These are phyloP conservation scores for Cyclotella atomus DNA, from an alignment of 108 stramenopile species.

Conservation along the genomic window DNA sequence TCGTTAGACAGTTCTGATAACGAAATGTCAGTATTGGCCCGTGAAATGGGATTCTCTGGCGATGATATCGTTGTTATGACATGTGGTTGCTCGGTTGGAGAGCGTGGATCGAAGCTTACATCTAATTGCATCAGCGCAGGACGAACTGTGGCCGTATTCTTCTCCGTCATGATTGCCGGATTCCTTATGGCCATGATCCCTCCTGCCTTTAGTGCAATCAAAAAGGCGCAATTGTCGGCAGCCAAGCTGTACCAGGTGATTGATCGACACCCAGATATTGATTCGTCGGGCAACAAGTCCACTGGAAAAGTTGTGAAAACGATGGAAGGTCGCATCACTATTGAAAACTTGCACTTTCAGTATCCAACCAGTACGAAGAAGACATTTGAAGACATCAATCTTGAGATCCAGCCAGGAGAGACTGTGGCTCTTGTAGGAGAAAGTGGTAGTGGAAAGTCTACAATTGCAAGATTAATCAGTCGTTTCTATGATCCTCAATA, in stretches of 20 bases:
- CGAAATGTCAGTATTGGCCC: neutral
- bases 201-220: constrained; percentile 21
- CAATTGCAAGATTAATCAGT: constrained; percentile 61
- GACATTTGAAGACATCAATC: constrained; percentile 42
- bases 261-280: constrained; percentile 24
- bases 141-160: constrained; percentile 38
- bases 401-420: constrained; percentile 52
- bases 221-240: constrained; percentile 9
- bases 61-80: constrained; percentile 14
- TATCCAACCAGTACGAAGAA: constrained; percentile 31
- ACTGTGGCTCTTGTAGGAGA: constrained; percentile 59
- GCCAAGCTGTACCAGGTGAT: constrained; percentile 18
- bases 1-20: neutral
- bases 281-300: neutral
- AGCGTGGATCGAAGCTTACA: constrained; percentile 11
- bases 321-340: constrained; percentile 36
- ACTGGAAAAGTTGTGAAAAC: constrained; percentile 13
- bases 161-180: constrained; percentile 39
- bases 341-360: constrained; percentile 34
- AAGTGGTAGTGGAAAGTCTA: constrained; percentile 76
- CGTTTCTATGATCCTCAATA: constrained; percentile 75
- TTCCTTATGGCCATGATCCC: constrained; percentile 37
- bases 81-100: constrained; percentile 28
- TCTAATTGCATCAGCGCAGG: constrained; percentile 30
- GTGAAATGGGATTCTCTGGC: neutral